Conservation (phyloP, 163 green algal species). For the Smithsoniella earleae region DNA sequence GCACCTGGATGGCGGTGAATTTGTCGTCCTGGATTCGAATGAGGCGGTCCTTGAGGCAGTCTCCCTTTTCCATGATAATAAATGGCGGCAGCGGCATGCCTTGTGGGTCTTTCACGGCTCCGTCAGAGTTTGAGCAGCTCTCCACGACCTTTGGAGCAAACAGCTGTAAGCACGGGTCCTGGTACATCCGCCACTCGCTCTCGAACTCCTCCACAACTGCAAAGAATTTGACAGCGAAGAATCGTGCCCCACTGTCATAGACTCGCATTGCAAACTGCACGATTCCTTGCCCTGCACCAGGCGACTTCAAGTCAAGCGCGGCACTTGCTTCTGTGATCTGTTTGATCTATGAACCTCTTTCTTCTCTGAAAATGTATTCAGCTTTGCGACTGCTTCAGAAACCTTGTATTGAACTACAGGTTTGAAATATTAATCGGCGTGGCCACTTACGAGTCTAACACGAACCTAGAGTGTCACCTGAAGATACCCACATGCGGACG, state of each 20-base stretch:
- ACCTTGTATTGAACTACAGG: too few species aligned
- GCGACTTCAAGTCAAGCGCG: too few species aligned
- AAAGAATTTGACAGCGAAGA: constrained; percentile 10
- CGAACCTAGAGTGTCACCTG: too few species aligned
- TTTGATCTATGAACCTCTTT: too few species aligned
- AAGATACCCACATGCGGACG: too few species aligned
- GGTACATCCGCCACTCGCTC: neutral
- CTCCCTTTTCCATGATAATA: constrained; percentile 4
- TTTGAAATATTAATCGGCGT: too few species aligned
- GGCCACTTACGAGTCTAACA: too few species aligned
- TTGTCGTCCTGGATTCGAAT: neutral
- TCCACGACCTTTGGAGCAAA: neutral
- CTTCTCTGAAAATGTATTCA: too few species aligned
- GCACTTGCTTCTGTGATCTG: too few species aligned
- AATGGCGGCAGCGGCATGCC: neutral
- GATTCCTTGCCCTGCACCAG: constrained; percentile 2
- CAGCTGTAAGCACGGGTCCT: neutral
- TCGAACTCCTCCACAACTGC: neutral
- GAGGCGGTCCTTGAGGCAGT: neutral
- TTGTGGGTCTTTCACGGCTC: neutral
- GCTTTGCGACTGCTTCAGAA: too few species aligned
- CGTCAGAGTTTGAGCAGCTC: neutral
- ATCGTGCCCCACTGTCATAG: neutral
- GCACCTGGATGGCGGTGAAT: constrained; percentile 19
- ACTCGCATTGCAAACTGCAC: constrained; percentile 14